Conservation (phyloP, 129 eudicot species). For the Ambrosia artemisiifolia region DNA sequence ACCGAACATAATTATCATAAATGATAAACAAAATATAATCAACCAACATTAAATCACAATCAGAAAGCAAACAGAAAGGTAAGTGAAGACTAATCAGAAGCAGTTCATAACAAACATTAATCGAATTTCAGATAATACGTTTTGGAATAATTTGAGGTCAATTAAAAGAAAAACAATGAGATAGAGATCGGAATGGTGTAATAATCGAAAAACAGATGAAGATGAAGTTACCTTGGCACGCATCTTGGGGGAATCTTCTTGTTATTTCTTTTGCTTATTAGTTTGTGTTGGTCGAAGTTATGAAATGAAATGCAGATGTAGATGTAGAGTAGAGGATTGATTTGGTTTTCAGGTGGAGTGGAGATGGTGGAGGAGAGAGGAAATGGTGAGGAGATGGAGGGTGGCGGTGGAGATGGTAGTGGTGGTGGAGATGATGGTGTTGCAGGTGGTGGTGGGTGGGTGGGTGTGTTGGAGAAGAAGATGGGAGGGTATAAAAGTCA, state of each 20-base stretch:
- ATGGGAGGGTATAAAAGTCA: no score
- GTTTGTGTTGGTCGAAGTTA: neutral
- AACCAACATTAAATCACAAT: neutral
- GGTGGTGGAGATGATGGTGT: no score
- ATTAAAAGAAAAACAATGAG: neutral
- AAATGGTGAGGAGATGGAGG: no score
- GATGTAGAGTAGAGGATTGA: no score
- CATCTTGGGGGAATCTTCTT: constrained; percentile 22
- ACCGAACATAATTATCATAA: neutral
- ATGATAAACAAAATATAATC: neutral
- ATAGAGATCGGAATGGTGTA: neutral
- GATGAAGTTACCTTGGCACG: constrained; percentile 39
- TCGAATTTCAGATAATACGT: neutral
- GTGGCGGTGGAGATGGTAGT: no score
- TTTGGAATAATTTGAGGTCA: neutral
- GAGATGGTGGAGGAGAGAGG: no score
- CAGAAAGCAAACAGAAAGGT: neutral
- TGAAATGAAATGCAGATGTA: neutral
- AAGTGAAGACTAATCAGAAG: neutral
- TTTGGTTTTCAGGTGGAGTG: no score
- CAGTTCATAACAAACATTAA: no score
- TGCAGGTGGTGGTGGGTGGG: no score
- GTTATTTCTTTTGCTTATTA: neutral
- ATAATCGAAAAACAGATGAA: neutral
- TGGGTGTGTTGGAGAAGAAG: no score